These are phyloP conservation scores for Cyclotella cryptica DNA, from an alignment of 108 stramenopile genomes.

Conservation along the genomic window DNA sequence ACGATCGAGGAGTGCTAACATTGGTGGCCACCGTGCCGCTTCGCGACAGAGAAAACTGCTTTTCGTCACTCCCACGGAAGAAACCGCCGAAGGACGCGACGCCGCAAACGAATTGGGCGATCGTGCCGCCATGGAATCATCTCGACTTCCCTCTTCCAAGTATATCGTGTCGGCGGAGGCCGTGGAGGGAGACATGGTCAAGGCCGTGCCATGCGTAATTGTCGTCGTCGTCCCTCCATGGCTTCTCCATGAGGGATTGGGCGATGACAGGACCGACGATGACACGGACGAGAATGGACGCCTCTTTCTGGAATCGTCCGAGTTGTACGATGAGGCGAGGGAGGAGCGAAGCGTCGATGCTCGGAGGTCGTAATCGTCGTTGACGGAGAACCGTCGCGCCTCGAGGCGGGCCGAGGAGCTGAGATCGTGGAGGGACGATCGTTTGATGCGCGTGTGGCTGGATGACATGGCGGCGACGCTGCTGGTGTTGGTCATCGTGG, in stretches of 20 bases:
- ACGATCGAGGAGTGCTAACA: background rate
- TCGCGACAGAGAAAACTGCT: background rate
- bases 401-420: background rate
- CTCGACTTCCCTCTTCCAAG: slow-evolving; percentile 7
- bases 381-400: background rate
- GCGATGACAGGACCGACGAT: too few species aligned
- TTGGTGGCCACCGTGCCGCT: too few species aligned
- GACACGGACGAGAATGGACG: too few species aligned
- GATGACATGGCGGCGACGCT: background rate
- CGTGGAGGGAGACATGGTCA: background rate
- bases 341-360: background rate
- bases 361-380: background rate
- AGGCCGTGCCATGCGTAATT: background rate
- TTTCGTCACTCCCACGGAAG: background rate
- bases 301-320: too few species aligned
- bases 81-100: background rate
- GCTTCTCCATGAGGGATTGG: too few species aligned
- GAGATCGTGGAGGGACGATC: background rate
- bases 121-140: slow-evolving; percentile 6
- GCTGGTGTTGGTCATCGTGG: background rate
- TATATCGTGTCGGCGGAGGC: background rate
- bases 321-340: background rate
- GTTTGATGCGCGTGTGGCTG: background rate
- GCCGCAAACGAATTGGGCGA: background rate
- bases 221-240: background rate